Evolutionary conservation across 202 grass and related monocot genomes (phyloP).

Genomic region (Setaria viridis): DNA sequence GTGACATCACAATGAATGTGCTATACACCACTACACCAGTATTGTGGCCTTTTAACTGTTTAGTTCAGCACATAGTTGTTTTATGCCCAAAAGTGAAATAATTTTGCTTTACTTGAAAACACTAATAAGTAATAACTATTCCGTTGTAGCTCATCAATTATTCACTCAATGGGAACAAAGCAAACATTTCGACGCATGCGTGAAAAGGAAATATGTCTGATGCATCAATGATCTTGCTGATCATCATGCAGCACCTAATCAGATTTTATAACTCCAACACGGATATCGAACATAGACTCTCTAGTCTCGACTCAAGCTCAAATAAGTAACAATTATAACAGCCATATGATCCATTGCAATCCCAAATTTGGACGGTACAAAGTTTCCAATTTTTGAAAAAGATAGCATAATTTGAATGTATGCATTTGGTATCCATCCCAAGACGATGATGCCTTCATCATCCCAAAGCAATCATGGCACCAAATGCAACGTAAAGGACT

Average conservation of each 20-base stretch:
- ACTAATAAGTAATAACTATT: background rate
- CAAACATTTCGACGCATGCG: background rate
- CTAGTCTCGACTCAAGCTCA: background rate
- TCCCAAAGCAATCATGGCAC: background rate
- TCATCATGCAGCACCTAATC: constrained; percentile 25
- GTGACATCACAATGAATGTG: constrained; percentile 28
- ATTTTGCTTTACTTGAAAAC: background rate
- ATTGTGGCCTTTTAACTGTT: background rate
- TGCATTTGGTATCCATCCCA: background rate
- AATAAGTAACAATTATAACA: background rate
- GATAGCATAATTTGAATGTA: background rate
- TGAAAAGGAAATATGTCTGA: background rate
- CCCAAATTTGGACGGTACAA: background rate
- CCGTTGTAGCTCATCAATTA: background rate
- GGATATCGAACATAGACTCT: background rate
- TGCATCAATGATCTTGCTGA: background rate
- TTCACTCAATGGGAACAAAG: background rate
- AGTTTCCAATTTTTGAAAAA: background rate
- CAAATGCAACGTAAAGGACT: constrained; percentile 36
- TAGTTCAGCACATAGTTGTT: constrained; percentile 4
- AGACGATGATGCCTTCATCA: background rate
- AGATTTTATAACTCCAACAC: background rate
- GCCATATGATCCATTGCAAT: background rate
- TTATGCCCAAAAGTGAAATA: background rate
- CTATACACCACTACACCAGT: background rate